Evolutionary conservation across 441 rosid genomes (phyloP).

Genomic region (Populus hybrid): DNA sequence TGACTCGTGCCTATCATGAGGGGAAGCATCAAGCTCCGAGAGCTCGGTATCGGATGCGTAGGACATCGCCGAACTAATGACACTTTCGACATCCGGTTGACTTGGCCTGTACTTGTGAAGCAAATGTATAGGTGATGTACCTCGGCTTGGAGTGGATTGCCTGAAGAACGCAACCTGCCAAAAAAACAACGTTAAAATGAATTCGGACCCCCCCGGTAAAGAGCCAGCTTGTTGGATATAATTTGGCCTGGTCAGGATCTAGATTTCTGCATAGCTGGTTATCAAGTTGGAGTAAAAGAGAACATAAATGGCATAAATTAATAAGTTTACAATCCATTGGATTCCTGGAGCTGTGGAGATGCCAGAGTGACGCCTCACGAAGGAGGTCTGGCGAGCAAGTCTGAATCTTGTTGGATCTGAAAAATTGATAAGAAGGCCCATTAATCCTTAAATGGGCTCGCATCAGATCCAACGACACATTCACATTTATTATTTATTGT

Average conservation of each 20-base stretch:
- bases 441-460: neutral
- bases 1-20: conserved; percentile 2
- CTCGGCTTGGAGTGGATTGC: conserved; percentile 51
- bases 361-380: conserved; percentile 57
- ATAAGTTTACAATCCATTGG: conserved; percentile 45
- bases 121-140: conserved; percentile 46
- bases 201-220: too few relatives aligned
- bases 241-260: neutral
- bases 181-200: neutral
- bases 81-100: conserved; percentile 23
- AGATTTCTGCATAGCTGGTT: neutral
- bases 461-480: neutral
- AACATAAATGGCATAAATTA: too few relatives aligned
- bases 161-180: conserved; percentile 61
- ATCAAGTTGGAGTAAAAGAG: too few relatives aligned
- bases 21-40: conserved; percentile 29
- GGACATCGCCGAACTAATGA: conserved; percentile 25
- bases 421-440: neutral
- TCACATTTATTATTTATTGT: neutral
- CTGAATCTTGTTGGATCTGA: conserved; percentile 56
- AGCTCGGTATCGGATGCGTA: conserved; percentile 32
- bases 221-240: neutral
- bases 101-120: conserved; percentile 30
- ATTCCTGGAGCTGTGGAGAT: conserved; percentile 34
- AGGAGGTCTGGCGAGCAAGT: conserved; percentile 56